phyloP scores from a whole-genome alignment of 306 rosid species.

The Dicorynia guianensis region DNA sequence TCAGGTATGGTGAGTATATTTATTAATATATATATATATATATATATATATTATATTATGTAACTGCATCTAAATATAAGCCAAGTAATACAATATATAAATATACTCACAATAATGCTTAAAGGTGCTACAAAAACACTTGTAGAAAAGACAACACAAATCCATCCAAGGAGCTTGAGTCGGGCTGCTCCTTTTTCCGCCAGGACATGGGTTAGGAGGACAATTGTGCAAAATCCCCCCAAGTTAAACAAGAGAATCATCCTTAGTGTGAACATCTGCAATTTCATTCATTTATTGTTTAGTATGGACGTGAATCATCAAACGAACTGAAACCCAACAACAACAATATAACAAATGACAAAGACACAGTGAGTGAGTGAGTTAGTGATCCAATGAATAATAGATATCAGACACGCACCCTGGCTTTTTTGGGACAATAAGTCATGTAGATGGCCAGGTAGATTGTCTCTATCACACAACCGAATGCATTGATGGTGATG shows the following conservation, averaged over 20 bases:
- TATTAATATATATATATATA: too few species aligned
- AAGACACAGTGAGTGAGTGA: not conserved
- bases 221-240: slow-evolving; percentile 71
- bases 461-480: slow-evolving; percentile 78
- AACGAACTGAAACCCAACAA: too few species aligned
- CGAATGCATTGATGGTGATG: slow-evolving; percentile 77
- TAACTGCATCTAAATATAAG: too few species aligned
- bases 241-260: slow-evolving; percentile 66
- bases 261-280: slow-evolving; percentile 76
- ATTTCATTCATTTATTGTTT: slow-evolving; percentile 8
- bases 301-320: too few species aligned
- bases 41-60: too few species aligned
- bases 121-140: slow-evolving; percentile 91
- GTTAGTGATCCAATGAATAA: not conserved
- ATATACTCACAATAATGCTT: slow-evolving; percentile 69
- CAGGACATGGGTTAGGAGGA: slow-evolving; percentile 71
- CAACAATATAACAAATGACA: not conserved
- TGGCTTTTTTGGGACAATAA: slow-evolving; percentile 74
- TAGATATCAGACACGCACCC: slow-evolving; percentile 47
- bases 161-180: slow-evolving; percentile 78
- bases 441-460: slow-evolving; percentile 71
- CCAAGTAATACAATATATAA: not conserved
- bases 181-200: slow-evolving; percentile 61
- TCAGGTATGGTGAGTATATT: slow-evolving; percentile 9
- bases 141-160: slow-evolving; percentile 79